phyloP scores from a whole-genome alignment of 2,329 filamentous ascomycete genomes.

The Diaporthe batatas region DNA sequence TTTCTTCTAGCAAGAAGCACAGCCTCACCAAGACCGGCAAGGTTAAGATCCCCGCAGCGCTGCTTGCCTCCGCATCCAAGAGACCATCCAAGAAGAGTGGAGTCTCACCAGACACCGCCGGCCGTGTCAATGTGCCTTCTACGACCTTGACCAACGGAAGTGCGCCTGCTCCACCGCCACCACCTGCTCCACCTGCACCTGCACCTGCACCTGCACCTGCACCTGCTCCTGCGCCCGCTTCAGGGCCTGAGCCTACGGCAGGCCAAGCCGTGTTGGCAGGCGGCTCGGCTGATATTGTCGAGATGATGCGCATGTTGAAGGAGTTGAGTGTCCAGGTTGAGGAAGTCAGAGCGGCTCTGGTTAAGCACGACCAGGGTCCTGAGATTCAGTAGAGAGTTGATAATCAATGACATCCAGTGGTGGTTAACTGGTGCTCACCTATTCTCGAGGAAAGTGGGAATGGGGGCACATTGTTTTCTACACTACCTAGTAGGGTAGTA shows the following conservation, averaged over 20 bases:
- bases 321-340: conserved; percentile 35
- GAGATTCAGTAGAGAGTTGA: not conserved
- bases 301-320: conserved; percentile 37
- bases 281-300: not conserved
- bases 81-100: conserved; percentile 30
- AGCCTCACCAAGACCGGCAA: conserved; percentile 21
- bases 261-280: not conserved
- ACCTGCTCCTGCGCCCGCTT: not conserved
- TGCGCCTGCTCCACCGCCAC: not conserved
- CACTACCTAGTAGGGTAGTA: too few species aligned
- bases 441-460: not conserved
- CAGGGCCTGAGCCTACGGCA: not conserved
- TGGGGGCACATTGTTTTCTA: not conserved
- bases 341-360: conserved; percentile 29
- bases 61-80: conserved; percentile 29
- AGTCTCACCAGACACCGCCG: not conserved
- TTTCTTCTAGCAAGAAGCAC: conserved; percentile 28
- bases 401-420: not conserved
- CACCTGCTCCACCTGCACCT: not conserved
- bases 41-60: conserved; percentile 21
- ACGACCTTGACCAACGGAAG: not conserved
- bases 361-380: conserved; percentile 31
- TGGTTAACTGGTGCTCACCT: too few species aligned
- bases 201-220: not conserved
- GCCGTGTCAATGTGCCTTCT: conserved; percentile 2